These are phyloP conservation scores for Pterothamnion heteromorphum DNA, from an alignment of 31 red algal species.

Conservation along the genomic window DNA sequence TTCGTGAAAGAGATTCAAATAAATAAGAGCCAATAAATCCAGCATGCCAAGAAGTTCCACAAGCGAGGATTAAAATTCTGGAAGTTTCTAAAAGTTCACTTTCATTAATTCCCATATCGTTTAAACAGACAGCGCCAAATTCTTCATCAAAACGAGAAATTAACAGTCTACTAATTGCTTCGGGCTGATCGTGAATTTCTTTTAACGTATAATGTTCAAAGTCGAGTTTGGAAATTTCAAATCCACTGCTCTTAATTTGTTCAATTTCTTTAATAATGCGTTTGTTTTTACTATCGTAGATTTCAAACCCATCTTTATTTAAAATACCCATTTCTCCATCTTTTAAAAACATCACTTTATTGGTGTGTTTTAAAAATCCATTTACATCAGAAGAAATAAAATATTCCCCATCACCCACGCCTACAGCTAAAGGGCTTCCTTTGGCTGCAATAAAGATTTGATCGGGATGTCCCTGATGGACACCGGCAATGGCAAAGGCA, in stretches of 20 bases:
- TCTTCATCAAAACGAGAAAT: constrained; percentile 60
- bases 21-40: constrained; percentile 45
- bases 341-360: background rate
- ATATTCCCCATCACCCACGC: background rate
- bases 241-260: background rate
- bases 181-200: constrained; percentile 98
- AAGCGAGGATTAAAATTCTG: constrained; percentile 90
- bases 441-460: background rate
- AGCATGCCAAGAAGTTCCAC: constrained; percentile 92
- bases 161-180: constrained; percentile 81
- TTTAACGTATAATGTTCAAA: constrained; percentile 90
- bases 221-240: too few species aligned
- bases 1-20: constrained; percentile 16
- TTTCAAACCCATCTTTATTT: background rate
- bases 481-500: background rate
- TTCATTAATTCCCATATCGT: constrained; percentile 66
- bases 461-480: background rate
- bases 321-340: background rate
- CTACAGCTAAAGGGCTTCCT: background rate
- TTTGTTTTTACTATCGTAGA: background rate
- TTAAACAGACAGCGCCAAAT: constrained; percentile 66
- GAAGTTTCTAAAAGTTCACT: constrained; percentile 75
- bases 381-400: background rate
- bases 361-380: background rate
- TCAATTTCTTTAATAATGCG: background rate